Conservation (phyloP, 768 basidiomycete genomes). For the Russula vinacea region DNA sequence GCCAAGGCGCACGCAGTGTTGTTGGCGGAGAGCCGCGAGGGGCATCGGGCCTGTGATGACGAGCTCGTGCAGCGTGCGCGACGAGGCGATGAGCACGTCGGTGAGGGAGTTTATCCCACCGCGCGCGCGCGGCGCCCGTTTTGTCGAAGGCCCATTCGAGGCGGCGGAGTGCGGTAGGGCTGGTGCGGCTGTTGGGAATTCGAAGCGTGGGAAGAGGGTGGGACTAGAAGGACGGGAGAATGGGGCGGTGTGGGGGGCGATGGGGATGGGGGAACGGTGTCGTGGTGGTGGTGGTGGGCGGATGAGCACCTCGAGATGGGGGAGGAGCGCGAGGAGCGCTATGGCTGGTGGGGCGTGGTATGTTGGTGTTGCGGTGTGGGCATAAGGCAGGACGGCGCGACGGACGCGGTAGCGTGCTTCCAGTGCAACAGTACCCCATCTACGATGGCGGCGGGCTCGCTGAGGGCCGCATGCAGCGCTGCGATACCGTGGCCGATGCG, state of each 20-base stretch:
- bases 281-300: conserved; percentile 10
- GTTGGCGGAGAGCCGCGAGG: conserved; percentile 6
- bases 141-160: conserved; percentile 24
- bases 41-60: conserved; percentile 19
- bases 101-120: conserved; percentile 27
- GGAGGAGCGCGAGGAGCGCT: conserved; percentile 16
- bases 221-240: too few species aligned
- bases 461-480: conserved; percentile 12
- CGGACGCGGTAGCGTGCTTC: conserved; percentile 20
- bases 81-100: conserved; percentile 15
- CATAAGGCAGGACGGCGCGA: conserved; percentile 27
- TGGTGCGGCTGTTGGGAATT: conserved; percentile 5
- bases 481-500: conserved; percentile 20
- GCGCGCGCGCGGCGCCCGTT: conserved; percentile 22
- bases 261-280: neutral
- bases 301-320: conserved; percentile 27
- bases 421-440: too few species aligned
- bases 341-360: conserved; percentile 10
- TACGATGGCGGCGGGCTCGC: too few species aligned
- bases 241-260: too few species aligned
- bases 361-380: conserved; percentile 17
- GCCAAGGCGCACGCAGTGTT: conserved; percentile 3
- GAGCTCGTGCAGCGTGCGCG: conserved; percentile 15
- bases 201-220: conserved; percentile 8
- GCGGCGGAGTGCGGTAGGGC: conserved; percentile 15